Evolutionary conservation across 2,329 filamentous ascomycete species (phyloP), one percentile per base, ranked within the genome.

Genomic region (Arthroderma uncinatum): DNA sequence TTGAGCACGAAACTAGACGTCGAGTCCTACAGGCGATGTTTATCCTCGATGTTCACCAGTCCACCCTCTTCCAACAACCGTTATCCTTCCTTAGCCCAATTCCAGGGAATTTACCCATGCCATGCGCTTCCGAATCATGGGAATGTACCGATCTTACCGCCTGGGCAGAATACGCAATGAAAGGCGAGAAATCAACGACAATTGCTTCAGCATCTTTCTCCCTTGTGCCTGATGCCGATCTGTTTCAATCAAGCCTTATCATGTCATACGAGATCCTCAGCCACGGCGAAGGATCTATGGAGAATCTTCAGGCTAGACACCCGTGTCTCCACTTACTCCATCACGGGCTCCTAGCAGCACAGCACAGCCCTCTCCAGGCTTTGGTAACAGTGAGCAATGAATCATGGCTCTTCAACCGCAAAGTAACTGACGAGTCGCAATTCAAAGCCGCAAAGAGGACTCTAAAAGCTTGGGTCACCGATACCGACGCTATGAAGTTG

Each of bases 351-450:
- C 62, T 66, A 14, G 66, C 68, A 39, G 63, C 66, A 36, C 62
- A 63, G 19, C 63, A 68, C 58, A 65, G 65, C 2, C 69, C 69
- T 6, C 56, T 71, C 39, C 65, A 63, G 14, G 60, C 64, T 47
- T 60, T 71, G 16, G 61, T 71, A 33, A 65, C 66, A 4, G 68
- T 70, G n/a, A 66, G 65, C 48, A 68, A 68, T 30, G 68, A 71
- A 59, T 70, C 68, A 2, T 71, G 69, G 69, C 62, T 70, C 42
- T 66, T 70, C 57, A 69, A 68, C 48, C 65, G 64, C 53, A 71
- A 70, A 58, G 59, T 71, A 19, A 62, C 67, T 39, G 62, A 67
- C 16, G 64, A 70, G 62, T 57, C 61, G 4, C 65, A 69, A 37
- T 71, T 70, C 50, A 61, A 63, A 40, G 52, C 59, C 12, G 67